Evolutionary conservation across 1,284 basidiomycete species (phyloP).

Genomic region (Malassezia restricta): DNA sequence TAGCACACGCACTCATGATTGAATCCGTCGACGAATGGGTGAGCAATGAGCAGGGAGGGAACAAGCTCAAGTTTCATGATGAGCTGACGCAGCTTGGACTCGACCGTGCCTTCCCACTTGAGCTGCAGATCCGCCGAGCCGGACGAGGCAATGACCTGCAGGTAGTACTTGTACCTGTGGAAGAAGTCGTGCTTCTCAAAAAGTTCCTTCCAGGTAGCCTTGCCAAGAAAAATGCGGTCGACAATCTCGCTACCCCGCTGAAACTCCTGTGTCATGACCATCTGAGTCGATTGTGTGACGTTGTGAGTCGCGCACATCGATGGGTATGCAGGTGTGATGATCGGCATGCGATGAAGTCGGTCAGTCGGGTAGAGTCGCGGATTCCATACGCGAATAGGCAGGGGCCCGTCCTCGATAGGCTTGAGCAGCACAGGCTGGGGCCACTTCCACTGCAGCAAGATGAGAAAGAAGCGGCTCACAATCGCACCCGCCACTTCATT

Average conservation of each 20-base stretch:
- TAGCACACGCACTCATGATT: conserved; percentile 73
- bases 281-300: conserved; percentile 85
- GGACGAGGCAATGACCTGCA: conserved; percentile 88
- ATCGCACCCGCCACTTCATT: conserved; percentile 87
- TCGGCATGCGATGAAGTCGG: conserved; percentile 94
- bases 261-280: conserved; percentile 92
- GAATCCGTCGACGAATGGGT: conserved; percentile 90
- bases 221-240: conserved; percentile 74
- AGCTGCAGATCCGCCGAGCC: conserved; percentile 70
- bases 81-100: conserved; percentile 84
- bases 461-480: conserved; percentile 90
- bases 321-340: conserved; percentile 97
- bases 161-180: conserved; percentile 88
- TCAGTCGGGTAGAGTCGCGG: conserved; percentile 89
- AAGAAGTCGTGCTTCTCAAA: conserved; percentile 95
- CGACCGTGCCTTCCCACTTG: conserved; percentile 96
- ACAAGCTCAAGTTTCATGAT: conserved; percentile 96
- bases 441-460: conserved; percentile 96
- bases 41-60: conserved; percentile 76
- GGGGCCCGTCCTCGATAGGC: conserved; percentile 76
- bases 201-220: conserved; percentile 63
- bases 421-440: conserved; percentile 92
- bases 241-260: conserved; percentile 86
- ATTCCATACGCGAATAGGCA: conserved; percentile 94
- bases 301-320: conserved; percentile 99